Percentiles rank a stretch among this genome's conserved stretches.
These are phyloP conservation scores for Fallopia convolvulus DNA, from an alignment of 148 eudicot species.

Conservation along the genomic window DNA sequence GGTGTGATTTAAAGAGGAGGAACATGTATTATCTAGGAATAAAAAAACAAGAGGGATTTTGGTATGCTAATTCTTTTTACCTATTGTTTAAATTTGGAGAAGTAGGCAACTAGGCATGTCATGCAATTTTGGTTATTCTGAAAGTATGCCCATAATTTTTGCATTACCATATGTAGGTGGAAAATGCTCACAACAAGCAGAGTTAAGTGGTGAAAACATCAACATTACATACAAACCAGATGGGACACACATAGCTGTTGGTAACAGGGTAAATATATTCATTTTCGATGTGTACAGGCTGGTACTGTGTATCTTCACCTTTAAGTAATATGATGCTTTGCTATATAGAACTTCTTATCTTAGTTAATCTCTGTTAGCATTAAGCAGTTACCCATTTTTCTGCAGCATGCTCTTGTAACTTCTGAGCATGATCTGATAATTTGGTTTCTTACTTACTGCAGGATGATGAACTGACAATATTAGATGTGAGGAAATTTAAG, in stretches of 20 bases:
- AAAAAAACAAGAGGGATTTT: neutral
- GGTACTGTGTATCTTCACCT: neutral
- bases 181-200: conserved; percentile 91
- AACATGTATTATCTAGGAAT: neutral
- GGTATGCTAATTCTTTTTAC: neutral
- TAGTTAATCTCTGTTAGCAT: neutral
- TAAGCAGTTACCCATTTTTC: neutral
- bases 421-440: neutral
- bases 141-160: conserved; percentile 3
- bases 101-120: neutral
- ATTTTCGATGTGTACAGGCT: conserved; percentile 5
- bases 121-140: neutral
- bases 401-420: conserved; percentile 4
- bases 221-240: conserved; percentile 95
- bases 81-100: neutral
- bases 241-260: conserved; percentile 89
- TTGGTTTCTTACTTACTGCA: conserved; percentile 15
- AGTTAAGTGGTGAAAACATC: conserved; percentile 94
- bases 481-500: conserved; percentile 96
- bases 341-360: neutral
- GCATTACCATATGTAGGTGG: conserved; percentile 48
- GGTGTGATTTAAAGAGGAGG: neutral
- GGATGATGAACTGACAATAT: conserved; percentile 93
- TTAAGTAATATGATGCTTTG: neutral
- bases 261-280: conserved; percentile 61